Percentiles rank a stretch among this genome's conserved stretches.
phyloP scores from a whole-genome alignment of 1,139 yeast species.

The Blastobotrys arbuscula region DNA sequence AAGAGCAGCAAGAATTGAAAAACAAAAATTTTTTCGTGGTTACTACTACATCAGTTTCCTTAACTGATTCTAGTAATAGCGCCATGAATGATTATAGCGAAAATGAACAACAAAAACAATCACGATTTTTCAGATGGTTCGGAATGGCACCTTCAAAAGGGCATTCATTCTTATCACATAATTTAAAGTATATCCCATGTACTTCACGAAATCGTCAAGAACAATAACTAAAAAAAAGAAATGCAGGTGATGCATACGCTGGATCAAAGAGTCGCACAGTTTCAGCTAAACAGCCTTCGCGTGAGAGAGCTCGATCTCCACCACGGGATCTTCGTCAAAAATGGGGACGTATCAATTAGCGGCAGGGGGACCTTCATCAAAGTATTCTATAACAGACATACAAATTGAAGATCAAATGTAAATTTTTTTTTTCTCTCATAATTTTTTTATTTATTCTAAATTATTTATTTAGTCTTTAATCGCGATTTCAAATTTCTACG shows the following conservation, averaged over 20 bases:
- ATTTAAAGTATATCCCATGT: slow-evolving; percentile 12
- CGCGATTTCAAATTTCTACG: slow-evolving; percentile 6
- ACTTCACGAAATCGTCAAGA: background rate
- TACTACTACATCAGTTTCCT: background rate
- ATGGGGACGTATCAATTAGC: slow-evolving; percentile 13
- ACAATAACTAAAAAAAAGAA: background rate
- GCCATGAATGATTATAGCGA: background rate
- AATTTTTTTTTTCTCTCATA: background rate
- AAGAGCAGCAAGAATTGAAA: background rate
- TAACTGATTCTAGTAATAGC: background rate
- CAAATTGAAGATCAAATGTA: too few relatives aligned
- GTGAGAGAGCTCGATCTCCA: slow-evolving; percentile 6
- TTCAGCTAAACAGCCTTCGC: background rate
- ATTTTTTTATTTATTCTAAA: background rate
- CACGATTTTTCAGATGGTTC: slow-evolving; percentile 12
- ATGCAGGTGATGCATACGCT: background rate
- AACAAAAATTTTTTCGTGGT: background rate
- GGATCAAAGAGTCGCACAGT: background rate
- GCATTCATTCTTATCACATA: slow-evolving; percentile 12
- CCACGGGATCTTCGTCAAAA: slow-evolving; percentile 15
- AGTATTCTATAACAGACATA: too few relatives aligned
- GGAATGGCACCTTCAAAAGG: slow-evolving; percentile 12
- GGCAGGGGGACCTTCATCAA: too few relatives aligned
- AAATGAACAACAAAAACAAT: background rate
- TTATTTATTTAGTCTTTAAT: background rate